These are phyloP conservation scores for Amaranthus hypochondriacus DNA, from an alignment of 148 eudicot genomes.

Conservation along the genomic window DNA sequence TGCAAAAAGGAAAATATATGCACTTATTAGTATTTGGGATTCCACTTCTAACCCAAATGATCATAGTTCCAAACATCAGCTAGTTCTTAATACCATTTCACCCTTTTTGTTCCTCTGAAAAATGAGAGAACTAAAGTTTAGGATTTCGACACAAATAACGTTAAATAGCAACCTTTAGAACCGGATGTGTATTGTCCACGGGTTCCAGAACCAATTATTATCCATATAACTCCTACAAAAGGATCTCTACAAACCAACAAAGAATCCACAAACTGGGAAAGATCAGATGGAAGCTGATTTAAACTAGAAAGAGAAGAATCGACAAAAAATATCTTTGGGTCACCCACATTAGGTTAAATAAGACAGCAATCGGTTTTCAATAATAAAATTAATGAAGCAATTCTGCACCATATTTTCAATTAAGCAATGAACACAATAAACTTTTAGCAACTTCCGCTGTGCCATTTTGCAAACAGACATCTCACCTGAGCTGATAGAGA, in stretches of 20 bases:
- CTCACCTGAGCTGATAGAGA: conserved; percentile 72
- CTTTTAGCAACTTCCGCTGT: background rate
- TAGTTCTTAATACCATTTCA: background rate
- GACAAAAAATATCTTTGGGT: background rate
- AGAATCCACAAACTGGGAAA: background rate
- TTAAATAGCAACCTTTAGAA: background rate
- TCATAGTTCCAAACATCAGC: background rate
- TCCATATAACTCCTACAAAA: background rate
- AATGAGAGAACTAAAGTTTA: background rate
- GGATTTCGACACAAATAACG: no score
- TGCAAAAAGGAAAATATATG: conserved; percentile 28
- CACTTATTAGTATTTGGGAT: background rate
- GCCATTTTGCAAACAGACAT: conserved; percentile 1
- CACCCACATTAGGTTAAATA: background rate
- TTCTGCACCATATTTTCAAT: background rate
- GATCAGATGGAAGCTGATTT: background rate
- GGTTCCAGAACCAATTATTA: background rate
- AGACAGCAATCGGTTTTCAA: background rate
- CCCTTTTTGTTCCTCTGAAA: background rate
- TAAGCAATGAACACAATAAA: conserved; percentile 1
- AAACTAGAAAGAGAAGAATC: background rate
- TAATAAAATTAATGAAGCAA: background rate
- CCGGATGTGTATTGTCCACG: background rate
- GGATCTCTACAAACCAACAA: background rate
- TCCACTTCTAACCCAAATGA: background rate